These are phyloP conservation scores for Pseudozyma flocculosa DNA, from an alignment of 1,284 basidiomycete genomes.

Conservation along the genomic window DNA sequence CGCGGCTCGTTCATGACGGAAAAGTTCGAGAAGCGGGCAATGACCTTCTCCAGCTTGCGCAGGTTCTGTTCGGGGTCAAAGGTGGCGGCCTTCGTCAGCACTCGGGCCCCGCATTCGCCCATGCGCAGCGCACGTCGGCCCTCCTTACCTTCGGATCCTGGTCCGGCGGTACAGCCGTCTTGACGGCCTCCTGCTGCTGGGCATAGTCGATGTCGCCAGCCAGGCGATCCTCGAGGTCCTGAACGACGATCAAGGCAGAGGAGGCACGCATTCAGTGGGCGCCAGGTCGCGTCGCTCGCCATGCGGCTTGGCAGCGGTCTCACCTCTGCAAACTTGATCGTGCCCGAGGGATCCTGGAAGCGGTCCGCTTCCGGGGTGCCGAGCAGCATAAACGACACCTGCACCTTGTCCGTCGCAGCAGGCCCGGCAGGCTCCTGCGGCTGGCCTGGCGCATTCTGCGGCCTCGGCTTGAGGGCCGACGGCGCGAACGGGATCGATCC, in stretches of 20 bases:
- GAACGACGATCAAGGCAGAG: no score
- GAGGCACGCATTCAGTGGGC: no score
- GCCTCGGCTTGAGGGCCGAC: slow-evolving; percentile 11
- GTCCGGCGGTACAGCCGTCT: slow-evolving; percentile 11
- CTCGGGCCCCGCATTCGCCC: no score
- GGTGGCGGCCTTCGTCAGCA: no score
- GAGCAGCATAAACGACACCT: slow-evolving; percentile 39
- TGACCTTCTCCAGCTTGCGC: slow-evolving; percentile 34
- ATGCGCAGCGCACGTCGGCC: no score
- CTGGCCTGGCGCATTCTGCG: no score
- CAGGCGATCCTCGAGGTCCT: slow-evolving; percentile 15
- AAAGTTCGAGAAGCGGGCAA: slow-evolving; percentile 43
- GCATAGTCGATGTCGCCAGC: slow-evolving; percentile 30
- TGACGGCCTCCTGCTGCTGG: slow-evolving; percentile 9
- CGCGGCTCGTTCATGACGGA: slow-evolving; percentile 38
- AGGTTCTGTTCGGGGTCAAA: no score
- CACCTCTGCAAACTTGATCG: slow-evolving; percentile 7
- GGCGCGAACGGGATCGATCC: slow-evolving; percentile 29
- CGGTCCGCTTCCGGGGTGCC: slow-evolving; percentile 43
- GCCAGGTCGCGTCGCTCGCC: no score
- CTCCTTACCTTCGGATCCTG: slow-evolving; percentile 8
- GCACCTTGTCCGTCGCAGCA: slow-evolving; percentile 10
- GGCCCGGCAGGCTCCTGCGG: no score
- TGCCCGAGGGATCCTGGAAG: slow-evolving; percentile 67
- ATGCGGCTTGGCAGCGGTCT: no score